Evolutionary conservation across 2,329 filamentous ascomycete genomes (phyloP).

Genomic region (Drechslerella dactyloides): DNA sequence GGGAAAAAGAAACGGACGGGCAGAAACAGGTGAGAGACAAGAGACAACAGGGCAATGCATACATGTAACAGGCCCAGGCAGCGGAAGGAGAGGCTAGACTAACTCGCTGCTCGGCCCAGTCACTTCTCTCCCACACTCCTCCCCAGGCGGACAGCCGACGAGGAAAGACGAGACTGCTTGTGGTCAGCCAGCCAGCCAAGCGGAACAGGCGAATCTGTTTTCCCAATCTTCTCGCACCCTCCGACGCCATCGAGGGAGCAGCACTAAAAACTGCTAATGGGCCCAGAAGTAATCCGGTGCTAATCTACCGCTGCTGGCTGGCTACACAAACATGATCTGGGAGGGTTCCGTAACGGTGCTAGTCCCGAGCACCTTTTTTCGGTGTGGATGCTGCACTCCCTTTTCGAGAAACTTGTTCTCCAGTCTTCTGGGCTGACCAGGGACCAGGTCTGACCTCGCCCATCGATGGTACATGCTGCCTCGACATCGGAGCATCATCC

Average conservation of each 20-base stretch:
- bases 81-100: conserved; percentile 49
- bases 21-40: conserved; percentile 49
- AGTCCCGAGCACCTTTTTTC: conserved; percentile 40
- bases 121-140: conserved; percentile 29
- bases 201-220: conserved; percentile 47
- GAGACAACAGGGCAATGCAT: conserved; percentile 52
- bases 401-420: conserved; percentile 45
- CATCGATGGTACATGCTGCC: conserved; percentile 37
- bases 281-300: not conserved
- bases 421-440: conserved; percentile 51
- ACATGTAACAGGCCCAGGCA: conserved; percentile 49
- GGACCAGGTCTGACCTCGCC: conserved; percentile 31
- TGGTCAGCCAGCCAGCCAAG: conserved; percentile 28
- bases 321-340: conserved; percentile 43
- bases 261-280: not conserved
- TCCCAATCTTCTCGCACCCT: conserved; percentile 44
- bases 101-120: conserved; percentile 13
- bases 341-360: conserved; percentile 37
- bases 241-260: conserved; percentile 19
- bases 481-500: conserved; percentile 51
- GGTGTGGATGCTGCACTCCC: conserved; percentile 36
- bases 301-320: conserved; percentile 7
- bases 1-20: conserved; percentile 45
- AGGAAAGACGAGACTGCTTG: conserved; percentile 15
- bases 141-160: conserved; percentile 30